phyloP scores from a whole-genome alignment of 1,284 basidiomycete genomes.

The Heterobasidion irregulare region DNA sequence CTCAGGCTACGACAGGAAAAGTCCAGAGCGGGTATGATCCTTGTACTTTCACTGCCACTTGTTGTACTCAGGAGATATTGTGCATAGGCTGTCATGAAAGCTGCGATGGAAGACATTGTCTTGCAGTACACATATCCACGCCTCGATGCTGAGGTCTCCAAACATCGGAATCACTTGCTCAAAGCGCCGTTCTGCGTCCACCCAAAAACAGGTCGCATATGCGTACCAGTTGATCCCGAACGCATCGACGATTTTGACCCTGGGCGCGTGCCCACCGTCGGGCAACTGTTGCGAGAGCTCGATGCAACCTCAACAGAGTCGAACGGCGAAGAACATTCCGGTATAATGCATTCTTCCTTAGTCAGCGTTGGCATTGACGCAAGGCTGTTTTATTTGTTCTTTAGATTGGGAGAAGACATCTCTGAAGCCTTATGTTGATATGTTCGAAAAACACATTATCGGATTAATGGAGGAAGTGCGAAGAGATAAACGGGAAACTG shows the following conservation, averaged over 20 bases:
- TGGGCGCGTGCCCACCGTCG: constrained; percentile 77
- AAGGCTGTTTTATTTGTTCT: neutral
- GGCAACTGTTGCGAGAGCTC: constrained; percentile 76
- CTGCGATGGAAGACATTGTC: constrained; percentile 78
- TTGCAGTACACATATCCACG: constrained; percentile 96
- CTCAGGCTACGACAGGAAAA: constrained; percentile 22
- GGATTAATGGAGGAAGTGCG: constrained; percentile 54
- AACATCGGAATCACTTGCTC: constrained; percentile 95
- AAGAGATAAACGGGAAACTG: constrained; percentile 33
- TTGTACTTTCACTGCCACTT: neutral
- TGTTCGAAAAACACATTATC: constrained; percentile 73
- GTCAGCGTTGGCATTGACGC: neutral
- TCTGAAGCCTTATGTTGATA: constrained; percentile 83
- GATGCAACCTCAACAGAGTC: constrained; percentile 30
- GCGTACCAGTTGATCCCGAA: constrained; percentile 84
- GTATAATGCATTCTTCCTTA: constrained; percentile 19
- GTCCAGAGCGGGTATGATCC: neutral
- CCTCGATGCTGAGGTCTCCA: constrained; percentile 94
- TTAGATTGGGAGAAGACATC: constrained; percentile 68
- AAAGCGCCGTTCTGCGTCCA: constrained; percentile 98
- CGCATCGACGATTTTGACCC: constrained; percentile 85
- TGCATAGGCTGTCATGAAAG: constrained; percentile 25
- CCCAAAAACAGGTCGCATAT: constrained; percentile 93
- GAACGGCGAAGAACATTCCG: constrained; percentile 37
- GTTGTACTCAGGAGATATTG: neutral